Conservation (phyloP, 768 basidiomycete genomes). For the Suillus spraguei region DNA sequence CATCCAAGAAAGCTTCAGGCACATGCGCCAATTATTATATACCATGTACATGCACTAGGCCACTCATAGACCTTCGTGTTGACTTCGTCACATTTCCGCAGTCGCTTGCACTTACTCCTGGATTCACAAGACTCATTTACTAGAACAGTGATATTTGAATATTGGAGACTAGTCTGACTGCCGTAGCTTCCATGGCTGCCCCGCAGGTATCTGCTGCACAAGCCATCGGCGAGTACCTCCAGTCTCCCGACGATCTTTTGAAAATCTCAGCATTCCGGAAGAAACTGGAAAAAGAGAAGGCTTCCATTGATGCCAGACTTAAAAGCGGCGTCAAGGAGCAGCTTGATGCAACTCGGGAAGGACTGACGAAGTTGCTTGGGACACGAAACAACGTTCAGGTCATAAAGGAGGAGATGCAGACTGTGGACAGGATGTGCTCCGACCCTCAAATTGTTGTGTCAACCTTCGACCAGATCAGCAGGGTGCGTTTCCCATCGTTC, state of each 20-base stretch:
- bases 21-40: background rate
- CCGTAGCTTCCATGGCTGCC: constrained; percentile 29
- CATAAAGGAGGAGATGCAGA: constrained; percentile 85
- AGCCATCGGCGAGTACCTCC: constrained; percentile 86
- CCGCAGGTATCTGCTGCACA: constrained; percentile 76
- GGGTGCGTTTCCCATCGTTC: constrained; percentile 53
- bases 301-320: constrained; percentile 88
- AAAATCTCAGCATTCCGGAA: constrained; percentile 89
- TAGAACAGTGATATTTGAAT: background rate
- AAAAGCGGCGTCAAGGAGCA: constrained; percentile 93
- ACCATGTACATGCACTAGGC: background rate
- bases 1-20: background rate
- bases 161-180: background rate
- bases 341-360: constrained; percentile 86
- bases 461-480: constrained; percentile 94
- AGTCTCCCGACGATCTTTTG: constrained; percentile 90
- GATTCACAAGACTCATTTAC: background rate
- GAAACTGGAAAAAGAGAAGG: constrained; percentile 95
- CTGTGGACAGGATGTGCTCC: constrained; percentile 72
- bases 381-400: constrained; percentile 78
- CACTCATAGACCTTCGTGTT: background rate
- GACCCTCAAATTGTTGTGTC: constrained; percentile 77
- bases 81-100: background rate
- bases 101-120: background rate
- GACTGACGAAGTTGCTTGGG: constrained; percentile 77